Evolutionary conservation across 2,329 filamentous ascomycete genomes (phyloP).

Genomic region (Waltergamsia citrina): DNA sequence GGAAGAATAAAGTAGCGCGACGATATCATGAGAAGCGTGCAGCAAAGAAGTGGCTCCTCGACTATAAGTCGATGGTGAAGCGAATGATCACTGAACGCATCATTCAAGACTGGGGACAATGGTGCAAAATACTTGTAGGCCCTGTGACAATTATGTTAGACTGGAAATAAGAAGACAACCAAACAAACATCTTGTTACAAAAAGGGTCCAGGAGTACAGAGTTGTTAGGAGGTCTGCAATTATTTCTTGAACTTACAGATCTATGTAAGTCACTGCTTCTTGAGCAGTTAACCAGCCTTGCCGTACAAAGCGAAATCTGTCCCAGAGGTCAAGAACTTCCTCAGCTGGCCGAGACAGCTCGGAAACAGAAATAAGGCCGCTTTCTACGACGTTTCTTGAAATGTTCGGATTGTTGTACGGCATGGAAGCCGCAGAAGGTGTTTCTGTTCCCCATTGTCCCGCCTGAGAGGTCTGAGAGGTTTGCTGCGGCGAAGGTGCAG

Average conservation of each 20-base stretch:
- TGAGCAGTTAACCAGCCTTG: conserved; percentile 15
- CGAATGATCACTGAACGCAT: conserved; percentile 1
- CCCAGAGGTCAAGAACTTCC: conserved; percentile 11
- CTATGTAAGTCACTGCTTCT: conserved; percentile 15
- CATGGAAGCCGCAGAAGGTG: too few relatives aligned
- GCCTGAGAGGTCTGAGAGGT: too few relatives aligned
- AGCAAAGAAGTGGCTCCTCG: conserved; percentile 12
- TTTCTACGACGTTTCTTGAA: too few relatives aligned
- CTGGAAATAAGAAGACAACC: background rate
- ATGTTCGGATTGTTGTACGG: background rate
- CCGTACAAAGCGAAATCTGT: conserved; percentile 13
- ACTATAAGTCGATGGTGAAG: conserved; percentile 7
- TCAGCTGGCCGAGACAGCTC: conserved; percentile 11
- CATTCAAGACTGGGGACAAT: background rate
- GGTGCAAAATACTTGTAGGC: background rate
- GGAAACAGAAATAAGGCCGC: conserved; percentile 4
- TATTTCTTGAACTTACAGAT: conserved; percentile 9
- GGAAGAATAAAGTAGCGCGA: conserved; percentile 13
- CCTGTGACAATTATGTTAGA: too few relatives aligned
- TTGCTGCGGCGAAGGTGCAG: too few relatives aligned
- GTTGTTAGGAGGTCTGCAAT: too few relatives aligned
- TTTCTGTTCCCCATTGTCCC: too few relatives aligned
- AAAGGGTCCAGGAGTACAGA: too few relatives aligned
- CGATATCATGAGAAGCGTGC: conserved; percentile 11
- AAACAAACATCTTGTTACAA: background rate